Evolutionary conservation across 352 stramenopile species (phyloP), one percentile per base, ranked within the genome.

Genomic region (Phytophthora meadii): DNA sequence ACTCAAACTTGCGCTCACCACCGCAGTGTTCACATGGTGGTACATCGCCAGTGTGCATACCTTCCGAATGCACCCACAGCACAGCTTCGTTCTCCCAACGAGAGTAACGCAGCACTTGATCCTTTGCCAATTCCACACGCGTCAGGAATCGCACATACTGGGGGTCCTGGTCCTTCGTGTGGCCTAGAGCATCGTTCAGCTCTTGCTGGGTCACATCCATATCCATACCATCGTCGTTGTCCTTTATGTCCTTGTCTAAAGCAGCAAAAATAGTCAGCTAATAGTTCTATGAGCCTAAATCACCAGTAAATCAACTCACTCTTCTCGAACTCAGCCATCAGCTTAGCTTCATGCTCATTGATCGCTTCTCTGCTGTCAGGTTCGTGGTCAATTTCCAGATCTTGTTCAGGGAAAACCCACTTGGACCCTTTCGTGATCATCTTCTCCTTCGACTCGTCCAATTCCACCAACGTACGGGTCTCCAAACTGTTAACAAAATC

Each of bases 1-100:
- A 98, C 79, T 98, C 95, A 62, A 98, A 98, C 54, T 88, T 81
- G 24, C 95, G 90, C 25, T 70, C 59, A 24, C 77, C 74, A 25
- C 92, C 89, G 67, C 95, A 98, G 11, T 77, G 81, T 28, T 81
- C 37, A 61, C 95, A 98, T 17, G 71, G 45, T 5, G 89, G 92
- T 15, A 96, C 79, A 12, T 72, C 67, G 4, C 44, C 45, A 10
- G 61, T 68, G 6, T 81, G 40, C 5, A 79, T 87, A 47, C 82
- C 68, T 30, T 84, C 54, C 14, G 84, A 90, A 50, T 95, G 84
- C 22, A 98, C 83, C 94, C 94, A 98, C 7, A 98, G 76, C 50
- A 93, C 84, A 24, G 79, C 81, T 9, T 86, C 61, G 10, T 91
- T 70, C 40, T 95, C 72, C 95, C 95, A 98, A 17, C 93, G 90